Conservation (phyloP, 345 rosid genomes). For the Clarkia xantiana region DNA sequence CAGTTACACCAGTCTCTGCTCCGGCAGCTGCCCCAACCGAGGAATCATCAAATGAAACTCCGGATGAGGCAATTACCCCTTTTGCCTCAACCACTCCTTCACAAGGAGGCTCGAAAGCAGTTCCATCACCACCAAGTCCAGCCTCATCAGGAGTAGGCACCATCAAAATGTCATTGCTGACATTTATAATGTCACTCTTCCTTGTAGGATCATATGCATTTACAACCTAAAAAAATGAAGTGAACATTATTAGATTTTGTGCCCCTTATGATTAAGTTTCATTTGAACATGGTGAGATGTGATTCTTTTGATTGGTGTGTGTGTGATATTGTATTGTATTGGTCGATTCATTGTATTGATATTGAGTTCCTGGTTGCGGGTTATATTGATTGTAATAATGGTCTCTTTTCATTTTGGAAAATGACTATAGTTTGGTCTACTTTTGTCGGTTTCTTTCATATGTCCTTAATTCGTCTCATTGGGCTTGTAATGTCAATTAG, state of each 20-base stretch:
- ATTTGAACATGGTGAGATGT: neutral
- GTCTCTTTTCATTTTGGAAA: too few species aligned
- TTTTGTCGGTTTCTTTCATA: too few species aligned
- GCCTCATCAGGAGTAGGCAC: neutral
- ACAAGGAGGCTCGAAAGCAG: neutral
- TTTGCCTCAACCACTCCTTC: constrained; percentile 15
- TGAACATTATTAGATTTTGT: neutral
- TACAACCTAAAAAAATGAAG: neutral
- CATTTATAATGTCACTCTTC: neutral
- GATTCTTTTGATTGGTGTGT: too few species aligned
- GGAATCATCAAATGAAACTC: constrained; percentile 15
- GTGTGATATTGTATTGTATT: too few species aligned
- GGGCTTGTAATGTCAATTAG: too few species aligned
- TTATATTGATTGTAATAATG: too few species aligned
- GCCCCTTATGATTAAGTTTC: neutral
- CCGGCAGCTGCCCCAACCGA: constrained; percentile 8
- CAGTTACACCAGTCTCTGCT: constrained; percentile 1
- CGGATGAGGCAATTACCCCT: constrained; percentile 10
- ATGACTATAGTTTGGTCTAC: too few species aligned
- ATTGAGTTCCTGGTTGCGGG: too few species aligned
- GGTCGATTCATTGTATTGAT: too few species aligned
- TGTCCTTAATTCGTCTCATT: too few species aligned
- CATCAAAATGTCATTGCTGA: constrained; percentile 1
- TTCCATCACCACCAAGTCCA: neutral
- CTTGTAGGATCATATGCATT: neutral